A percentile compares a stretch with the other conserved stretches of the same genome.
Conservation (phyloP, 2,329 filamentous ascomycete genomes). For the Pestalotiopsis sp. region DNA sequence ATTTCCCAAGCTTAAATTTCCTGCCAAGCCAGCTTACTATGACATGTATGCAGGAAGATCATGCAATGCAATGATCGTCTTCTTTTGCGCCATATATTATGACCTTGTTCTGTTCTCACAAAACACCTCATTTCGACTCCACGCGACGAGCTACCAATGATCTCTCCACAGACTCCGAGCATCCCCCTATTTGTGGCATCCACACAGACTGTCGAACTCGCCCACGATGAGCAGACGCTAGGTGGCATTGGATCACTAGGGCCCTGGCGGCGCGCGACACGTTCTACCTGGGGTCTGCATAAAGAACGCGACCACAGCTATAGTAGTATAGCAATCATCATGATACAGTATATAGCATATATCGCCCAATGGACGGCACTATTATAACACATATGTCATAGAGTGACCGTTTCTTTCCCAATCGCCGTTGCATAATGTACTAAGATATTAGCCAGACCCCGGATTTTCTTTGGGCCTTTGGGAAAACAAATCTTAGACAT, state of each 20-base stretch:
- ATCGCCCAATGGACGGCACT: neutral
- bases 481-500: neutral
- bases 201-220: neutral
- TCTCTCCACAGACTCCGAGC: neutral
- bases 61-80: neutral
- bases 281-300: neutral
- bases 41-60: neutral
- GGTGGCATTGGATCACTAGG: neutral
- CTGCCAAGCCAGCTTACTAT: neutral
- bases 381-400: neutral
- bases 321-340: neutral
- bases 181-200: neutral
- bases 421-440: neutral
- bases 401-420: neutral
- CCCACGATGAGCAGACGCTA: neutral
- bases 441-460: neutral
- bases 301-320: neutral
- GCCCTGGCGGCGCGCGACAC: neutral
- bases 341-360: neutral
- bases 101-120: neutral
- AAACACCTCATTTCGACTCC: neutral
- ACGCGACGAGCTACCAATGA: neutral
- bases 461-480: neutral
- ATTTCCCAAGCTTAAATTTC: neutral
- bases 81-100: neutral